A percentile compares a stretch with the other conserved stretches of the same genome.
phyloP scores from a whole-genome alignment of 164 flowering plant genomes.

The Berberis thunbergii region DNA sequence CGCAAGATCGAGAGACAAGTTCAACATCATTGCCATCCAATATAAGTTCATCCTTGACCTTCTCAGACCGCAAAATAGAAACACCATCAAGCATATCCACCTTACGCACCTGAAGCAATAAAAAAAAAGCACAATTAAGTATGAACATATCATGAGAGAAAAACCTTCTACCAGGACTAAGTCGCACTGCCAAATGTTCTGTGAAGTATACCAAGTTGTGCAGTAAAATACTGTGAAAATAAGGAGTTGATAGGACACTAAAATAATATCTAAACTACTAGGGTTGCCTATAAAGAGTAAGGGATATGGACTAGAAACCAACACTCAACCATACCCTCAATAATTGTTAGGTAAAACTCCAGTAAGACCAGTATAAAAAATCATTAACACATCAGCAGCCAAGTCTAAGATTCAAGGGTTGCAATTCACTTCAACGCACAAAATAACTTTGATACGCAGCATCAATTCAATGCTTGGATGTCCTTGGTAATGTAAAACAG shows the following conservation, averaged over 20 bases:
- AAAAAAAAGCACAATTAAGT: neutral
- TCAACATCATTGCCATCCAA: constrained; percentile 71
- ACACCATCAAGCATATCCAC: constrained; percentile 81
- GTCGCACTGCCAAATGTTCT: no score
- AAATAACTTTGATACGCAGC: no score
- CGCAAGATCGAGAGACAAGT: constrained; percentile 54
- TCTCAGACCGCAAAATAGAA: constrained; percentile 46
- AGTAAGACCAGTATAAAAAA: neutral
- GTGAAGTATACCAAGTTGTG: no score
- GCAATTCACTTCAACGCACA: no score
- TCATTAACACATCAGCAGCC: no score
- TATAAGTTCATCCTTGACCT: constrained; percentile 74
- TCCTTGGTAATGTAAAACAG: no score
- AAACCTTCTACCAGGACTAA: no score
- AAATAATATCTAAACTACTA: no score
- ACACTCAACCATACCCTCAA: neutral
- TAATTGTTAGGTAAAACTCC: neutral
- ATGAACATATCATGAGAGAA: neutral
- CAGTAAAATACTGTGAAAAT: no score
- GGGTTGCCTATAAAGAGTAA: neutral
- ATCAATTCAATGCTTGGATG: no score
- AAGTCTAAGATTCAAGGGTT: no score
- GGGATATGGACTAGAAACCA: neutral
- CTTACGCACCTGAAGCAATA: constrained; percentile 43
- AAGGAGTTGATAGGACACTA: no score